Base-by-base conservation (phyloP, 768 basidiomycete genomes). In the Calocybe indica region DNA sequence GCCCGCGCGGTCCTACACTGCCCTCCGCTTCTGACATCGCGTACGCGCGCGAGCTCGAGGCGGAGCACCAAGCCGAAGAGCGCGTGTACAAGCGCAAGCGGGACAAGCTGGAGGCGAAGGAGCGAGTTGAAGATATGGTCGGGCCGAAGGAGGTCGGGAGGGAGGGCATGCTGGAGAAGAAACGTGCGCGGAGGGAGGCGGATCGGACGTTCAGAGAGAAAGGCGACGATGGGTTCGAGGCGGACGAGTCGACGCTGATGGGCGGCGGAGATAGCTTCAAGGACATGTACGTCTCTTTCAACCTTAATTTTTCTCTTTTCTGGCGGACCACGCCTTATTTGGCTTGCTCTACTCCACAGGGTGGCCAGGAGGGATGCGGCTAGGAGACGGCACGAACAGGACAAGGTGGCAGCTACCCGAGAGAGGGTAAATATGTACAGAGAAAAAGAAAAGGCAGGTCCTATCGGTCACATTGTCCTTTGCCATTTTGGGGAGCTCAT, bases 111-210 rank as follows among this genome's bases (percentile, higher is more conserved):
- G 83, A 85, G 52, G 79, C 76, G 12, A 83, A 80, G 57, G 84
- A 86, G 2, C 71, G 80, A 35, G 47, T 88, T 10, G 88, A 92
- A 57, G 89, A 93, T 30, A 66, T 82, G 63, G 83, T 88, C 1
- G 84, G 85, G 7, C 89, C 92, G n/a, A 81, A 81, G 54, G 76
- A 80, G 50, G 81, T 87, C 4, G 93, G 93, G 1, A 72, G 82
- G 46, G 93, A 94, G 54, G 88, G 83, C 2, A 80, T 86, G 77
- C 62, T 93, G 51, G 93, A 94, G 70, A 92, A 92, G 72, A 90
- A 92, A 63, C 70, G 80, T 30, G 82, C 79, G 35, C 76, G 73
- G 52, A 73, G 91, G 52, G 90, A 89, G 52, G 69, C 69, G 10
- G 87, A 94, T 63, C 70, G 76, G 35, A 62, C 80, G 2, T 89